Conservation (phyloP, 2,329 filamentous ascomycete species). For the Fusarium albidum region DNA sequence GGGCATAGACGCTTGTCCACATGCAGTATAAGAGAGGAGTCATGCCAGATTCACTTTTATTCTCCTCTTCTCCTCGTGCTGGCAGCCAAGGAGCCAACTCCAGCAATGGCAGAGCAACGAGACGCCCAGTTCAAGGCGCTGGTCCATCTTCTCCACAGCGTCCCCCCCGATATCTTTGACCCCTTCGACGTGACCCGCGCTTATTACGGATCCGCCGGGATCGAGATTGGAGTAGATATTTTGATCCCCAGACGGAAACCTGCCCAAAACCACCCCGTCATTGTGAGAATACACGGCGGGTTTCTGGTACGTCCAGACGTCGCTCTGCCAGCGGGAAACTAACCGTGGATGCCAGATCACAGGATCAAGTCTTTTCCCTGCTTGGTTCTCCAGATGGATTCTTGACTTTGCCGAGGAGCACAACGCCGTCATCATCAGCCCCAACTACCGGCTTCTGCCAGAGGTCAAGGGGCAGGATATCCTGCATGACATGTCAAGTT, state of each 20-base stretch:
- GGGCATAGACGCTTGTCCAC: too few species aligned
- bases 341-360: not conserved
- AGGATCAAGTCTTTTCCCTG: constrained; percentile 6
- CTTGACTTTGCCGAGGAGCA: not conserved
- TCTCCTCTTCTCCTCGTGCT: too few species aligned
- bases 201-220: not conserved
- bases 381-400: constrained; percentile 14
- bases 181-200: not conserved
- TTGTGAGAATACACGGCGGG: constrained; percentile 13
- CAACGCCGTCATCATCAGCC: constrained; percentile 5
- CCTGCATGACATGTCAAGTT: constrained; percentile 10
- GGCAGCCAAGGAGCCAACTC: too few species aligned
- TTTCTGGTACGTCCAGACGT: constrained; percentile 2
- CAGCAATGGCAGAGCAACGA: too few species aligned
- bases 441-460: constrained; percentile 14
- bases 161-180: constrained; percentile 1
- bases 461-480: constrained; percentile 16
- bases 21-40: too few species aligned
- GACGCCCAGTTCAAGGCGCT: too few species aligned
- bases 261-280: not conserved
- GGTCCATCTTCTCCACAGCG: not conserved
- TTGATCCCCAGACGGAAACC: not conserved
- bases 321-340: not conserved
- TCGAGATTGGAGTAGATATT: constrained; percentile 5
- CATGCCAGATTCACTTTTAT: too few species aligned